Evolutionary conservation across 2,329 filamentous ascomycete genomes (phyloP), one percentile per base, ranked within the genome.

Genomic region (Sporothrix variecibatus): DNA sequence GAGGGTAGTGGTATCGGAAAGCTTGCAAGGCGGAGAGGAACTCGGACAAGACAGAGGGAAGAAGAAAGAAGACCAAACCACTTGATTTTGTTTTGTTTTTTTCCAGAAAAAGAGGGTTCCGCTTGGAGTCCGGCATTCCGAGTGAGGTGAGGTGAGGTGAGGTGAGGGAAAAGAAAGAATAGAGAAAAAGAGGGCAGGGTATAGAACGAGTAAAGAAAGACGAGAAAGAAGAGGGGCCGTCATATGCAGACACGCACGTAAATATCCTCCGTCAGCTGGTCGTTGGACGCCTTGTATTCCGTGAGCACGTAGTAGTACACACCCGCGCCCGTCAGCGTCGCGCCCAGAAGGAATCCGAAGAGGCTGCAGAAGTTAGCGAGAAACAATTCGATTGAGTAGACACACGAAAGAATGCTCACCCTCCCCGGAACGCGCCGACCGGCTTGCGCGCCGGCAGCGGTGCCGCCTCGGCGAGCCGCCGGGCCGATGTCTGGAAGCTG

Each of bases 281-380:
- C 93, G 85, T 98, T 98, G 78, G 94, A 93, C 60, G 94, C 87
- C 85, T 94, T 94, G 87, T 98, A 98, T 83, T 98, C 95, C 82
- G 95, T 91, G 79, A 98, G 85, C 78, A 97, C 89, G 83, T 98
- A 98, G 82, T 94, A 94, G 86, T 98, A 98, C 79, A 97, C 92
- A 74, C 90, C 92, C 71, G 88, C 89, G 79, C 94, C 94, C 62
- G 95, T 91, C 71, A 94, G 86, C 65, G 93, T 91, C 76, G 93
- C 91, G 77, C 95, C 95, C 77, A 96, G 87, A 70, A 98, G 90
- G 86, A 98, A 98, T 71, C 95, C 95, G 79, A 97, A 94, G 75
- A 98, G 85, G 74, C 95, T 98, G 79, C 74, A 17, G 23, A 17
- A 28, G n/a, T 28, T 38, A 58, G 26, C 20, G 40, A 4, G 3